phyloP scores from a whole-genome alignment of 73 alveolate genomes.

The Paramecium bursaria region DNA sequence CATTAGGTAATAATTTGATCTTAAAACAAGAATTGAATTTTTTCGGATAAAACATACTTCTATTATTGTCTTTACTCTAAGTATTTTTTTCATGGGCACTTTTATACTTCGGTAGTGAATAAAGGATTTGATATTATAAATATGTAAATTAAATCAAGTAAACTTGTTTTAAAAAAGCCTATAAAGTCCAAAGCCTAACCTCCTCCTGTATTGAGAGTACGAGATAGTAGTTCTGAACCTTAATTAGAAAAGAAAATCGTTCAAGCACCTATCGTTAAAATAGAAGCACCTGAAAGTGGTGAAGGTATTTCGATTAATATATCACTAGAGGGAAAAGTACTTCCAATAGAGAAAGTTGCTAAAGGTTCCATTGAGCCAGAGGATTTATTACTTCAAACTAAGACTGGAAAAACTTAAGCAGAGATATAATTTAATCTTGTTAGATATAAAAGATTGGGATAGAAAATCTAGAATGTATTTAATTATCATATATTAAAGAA shows the following conservation, averaged over 20 bases:
- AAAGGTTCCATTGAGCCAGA: not conserved
- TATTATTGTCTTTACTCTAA: constrained; percentile 11
- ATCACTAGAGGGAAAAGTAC: not conserved
- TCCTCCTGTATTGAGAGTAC: too few relatives aligned
- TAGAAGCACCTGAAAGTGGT: not conserved
- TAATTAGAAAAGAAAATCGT: not conserved
- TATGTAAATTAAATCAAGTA: too few relatives aligned
- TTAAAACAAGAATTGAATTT: not conserved
- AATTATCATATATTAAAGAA: not conserved
- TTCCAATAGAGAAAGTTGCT: not conserved
- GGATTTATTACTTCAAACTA: not conserved
- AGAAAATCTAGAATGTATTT: constrained; percentile 27
- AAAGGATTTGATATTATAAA: too few relatives aligned
- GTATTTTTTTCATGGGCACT: constrained; percentile 3
- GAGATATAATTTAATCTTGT: constrained; percentile 37
- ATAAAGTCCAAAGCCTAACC: too few relatives aligned
- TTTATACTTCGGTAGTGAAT: constrained; percentile 19
- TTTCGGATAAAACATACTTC: not conserved
- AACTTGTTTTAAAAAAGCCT: too few relatives aligned
- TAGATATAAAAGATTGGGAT: constrained; percentile 33
- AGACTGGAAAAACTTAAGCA: constrained; percentile 10
- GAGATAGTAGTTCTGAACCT: too few relatives aligned
- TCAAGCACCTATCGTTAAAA: not conserved
- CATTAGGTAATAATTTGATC: not conserved
- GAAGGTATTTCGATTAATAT: not conserved